phyloP scores from a whole-genome alignment of 352 stramenopile genomes.

The Globisporangium splendens region DNA sequence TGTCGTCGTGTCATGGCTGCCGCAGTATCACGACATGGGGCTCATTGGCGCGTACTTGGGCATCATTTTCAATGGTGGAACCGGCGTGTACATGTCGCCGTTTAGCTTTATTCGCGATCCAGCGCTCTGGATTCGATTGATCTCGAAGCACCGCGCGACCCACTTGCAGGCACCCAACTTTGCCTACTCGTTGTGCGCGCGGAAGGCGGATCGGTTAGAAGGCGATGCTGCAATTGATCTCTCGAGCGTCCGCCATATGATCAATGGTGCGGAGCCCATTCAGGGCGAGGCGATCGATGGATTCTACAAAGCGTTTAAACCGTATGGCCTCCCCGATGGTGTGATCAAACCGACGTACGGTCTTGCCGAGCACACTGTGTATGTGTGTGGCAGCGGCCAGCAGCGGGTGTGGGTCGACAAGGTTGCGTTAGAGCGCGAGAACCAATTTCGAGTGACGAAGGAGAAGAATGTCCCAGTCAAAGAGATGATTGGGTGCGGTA shows the following conservation, averaged over 20 bases:
- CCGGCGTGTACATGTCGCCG: slow-evolving; percentile 96
- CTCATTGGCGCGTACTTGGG: slow-evolving; percentile 94
- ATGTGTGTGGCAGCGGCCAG: slow-evolving; percentile 93
- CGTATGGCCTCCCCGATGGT: slow-evolving; percentile 75
- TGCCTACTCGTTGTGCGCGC: slow-evolving; percentile 94
- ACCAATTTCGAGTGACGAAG: slow-evolving; percentile 35
- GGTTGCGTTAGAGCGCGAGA: slow-evolving; percentile 81
- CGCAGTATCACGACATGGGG: slow-evolving; percentile 99
- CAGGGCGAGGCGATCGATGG: slow-evolving; percentile 79
- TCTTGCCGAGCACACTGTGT: slow-evolving; percentile 99
- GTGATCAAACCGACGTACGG: slow-evolving; percentile 98
- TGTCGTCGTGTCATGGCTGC: slow-evolving; percentile 97
- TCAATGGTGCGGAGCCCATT: slow-evolving; percentile 98
- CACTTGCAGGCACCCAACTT: slow-evolving; percentile 99
- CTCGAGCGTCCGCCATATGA: slow-evolving; percentile 93
- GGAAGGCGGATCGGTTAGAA: slow-evolving; percentile 87
- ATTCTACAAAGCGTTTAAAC: slow-evolving; percentile 89
- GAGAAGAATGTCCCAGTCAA: slow-evolving; percentile 33
- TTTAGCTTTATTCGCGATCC: slow-evolving; percentile 97
- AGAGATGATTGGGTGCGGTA: slow-evolving; percentile 94
- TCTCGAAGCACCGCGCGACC: slow-evolving; percentile 88
- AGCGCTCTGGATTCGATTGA: slow-evolving; percentile 93
- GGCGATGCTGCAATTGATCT: slow-evolving; percentile 78
- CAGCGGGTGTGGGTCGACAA: slow-evolving; percentile 91
- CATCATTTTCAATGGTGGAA: slow-evolving; percentile 85